These are phyloP conservation scores for Eruca vesicaria DNA, from an alignment of 441 rosid genomes.

Conservation along the genomic window DNA sequence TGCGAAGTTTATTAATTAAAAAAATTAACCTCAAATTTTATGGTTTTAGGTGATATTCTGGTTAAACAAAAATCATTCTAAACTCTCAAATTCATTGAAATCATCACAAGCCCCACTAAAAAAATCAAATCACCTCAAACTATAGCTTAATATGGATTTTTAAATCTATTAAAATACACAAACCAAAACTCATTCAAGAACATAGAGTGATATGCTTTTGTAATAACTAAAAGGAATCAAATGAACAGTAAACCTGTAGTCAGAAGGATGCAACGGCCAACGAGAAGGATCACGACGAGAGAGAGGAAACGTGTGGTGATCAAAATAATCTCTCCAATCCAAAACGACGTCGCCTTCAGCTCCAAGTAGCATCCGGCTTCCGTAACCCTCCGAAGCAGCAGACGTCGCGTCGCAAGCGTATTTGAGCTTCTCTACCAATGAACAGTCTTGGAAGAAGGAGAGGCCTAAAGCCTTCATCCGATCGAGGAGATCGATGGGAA, in stretches of 20 bases:
- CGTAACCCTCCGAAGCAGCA: slow-evolving; percentile 83
- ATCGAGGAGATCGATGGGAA: slow-evolving; percentile 49
- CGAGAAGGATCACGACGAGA: slow-evolving; percentile 64
- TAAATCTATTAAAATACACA: no score
- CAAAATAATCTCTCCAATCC: slow-evolving; percentile 98
- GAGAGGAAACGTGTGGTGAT: slow-evolving; percentile 82
- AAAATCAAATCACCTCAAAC: no score
- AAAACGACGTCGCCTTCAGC: slow-evolving; percentile 43
- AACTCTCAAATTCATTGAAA: no score
- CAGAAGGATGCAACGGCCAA: slow-evolving; percentile 72
- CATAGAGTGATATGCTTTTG: background rate
- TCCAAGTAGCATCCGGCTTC: slow-evolving; percentile 66
- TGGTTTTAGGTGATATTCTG: no score
- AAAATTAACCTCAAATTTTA: no score
- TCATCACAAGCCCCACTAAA: no score
- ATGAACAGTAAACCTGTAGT: slow-evolving; percentile 50
- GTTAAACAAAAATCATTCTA: no score
- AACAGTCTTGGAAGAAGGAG: slow-evolving; percentile 62
- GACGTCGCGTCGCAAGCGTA: slow-evolving; percentile 67
- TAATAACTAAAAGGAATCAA: background rate
- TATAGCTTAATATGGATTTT: no score
- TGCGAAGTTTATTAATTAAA: no score
- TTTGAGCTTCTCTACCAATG: slow-evolving; percentile 60
- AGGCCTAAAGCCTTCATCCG: slow-evolving; percentile 43
- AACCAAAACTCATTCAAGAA: background rate